Conservation (phyloP, 139 green algal species). For the Mesotaenium endlicherianum region DNA sequence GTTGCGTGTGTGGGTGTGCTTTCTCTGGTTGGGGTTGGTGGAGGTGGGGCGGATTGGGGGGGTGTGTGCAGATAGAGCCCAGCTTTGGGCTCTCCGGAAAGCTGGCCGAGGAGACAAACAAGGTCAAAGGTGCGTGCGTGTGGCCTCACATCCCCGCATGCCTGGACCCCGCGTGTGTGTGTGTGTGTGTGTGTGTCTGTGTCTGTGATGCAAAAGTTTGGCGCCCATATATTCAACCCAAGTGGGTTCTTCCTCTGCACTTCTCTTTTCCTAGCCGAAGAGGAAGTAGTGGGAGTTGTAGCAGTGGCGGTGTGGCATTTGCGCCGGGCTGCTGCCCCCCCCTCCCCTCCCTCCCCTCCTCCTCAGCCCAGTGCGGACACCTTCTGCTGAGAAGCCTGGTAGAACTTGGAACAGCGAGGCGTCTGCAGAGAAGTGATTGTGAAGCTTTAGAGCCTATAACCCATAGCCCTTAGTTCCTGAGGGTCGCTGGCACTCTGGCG, state of each 20-base stretch:
- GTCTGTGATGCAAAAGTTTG: too few species aligned
- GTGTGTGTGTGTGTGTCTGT: too few species aligned
- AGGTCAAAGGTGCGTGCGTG: constrained; percentile 28
- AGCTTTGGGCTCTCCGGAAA: constrained; percentile 46
- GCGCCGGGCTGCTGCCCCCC: too few species aligned
- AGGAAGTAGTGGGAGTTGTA: too few species aligned
- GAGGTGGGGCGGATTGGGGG: background rate
- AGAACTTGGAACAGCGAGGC: too few species aligned
- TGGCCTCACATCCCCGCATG: background rate
- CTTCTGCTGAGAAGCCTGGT: background rate
- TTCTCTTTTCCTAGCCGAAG: too few species aligned
- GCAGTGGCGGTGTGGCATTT: too few species aligned
- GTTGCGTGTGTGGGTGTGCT: too few species aligned
- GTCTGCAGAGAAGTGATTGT: background rate
- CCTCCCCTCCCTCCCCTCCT: background rate
- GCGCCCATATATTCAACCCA: too few species aligned
- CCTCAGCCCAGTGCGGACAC: background rate
- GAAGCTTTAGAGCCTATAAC: background rate
- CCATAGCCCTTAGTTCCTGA: constrained; percentile 1
- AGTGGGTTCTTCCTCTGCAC: too few species aligned
- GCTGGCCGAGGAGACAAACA: constrained; percentile 53
- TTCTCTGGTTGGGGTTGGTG: background rate
- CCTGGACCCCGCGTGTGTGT: background rate
- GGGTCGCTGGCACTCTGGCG: too few species aligned
- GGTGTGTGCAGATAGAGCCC: constrained; percentile 16